Percentiles rank a stretch among this genome's conserved stretches.
Conservation (phyloP, 2,329 filamentous ascomycete genomes). For the Cadophora gregata region DNA sequence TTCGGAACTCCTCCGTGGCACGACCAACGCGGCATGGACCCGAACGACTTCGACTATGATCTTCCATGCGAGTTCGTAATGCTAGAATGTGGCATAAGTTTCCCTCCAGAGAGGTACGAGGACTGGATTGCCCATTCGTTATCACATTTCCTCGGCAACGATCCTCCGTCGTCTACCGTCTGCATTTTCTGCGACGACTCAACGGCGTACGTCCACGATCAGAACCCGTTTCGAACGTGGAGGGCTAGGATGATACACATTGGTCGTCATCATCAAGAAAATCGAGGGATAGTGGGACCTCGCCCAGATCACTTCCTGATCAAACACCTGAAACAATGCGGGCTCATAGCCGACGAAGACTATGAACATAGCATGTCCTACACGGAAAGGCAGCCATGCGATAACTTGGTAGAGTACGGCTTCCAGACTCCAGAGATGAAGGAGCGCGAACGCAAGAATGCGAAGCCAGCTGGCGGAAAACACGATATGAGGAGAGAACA, state of each 20-base stretch:
- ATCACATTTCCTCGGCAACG: conserved; percentile 45
- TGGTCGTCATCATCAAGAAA: conserved; percentile 47
- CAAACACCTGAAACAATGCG: conserved; percentile 45
- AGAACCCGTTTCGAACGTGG: conserved; percentile 36
- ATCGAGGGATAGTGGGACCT: conserved; percentile 34
- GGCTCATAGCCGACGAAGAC: conserved; percentile 42
- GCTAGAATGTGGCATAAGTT: conserved; percentile 47
- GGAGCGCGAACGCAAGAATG: neutral
- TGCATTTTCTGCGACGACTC: conserved; percentile 60
- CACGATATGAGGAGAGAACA: conserved; percentile 26
- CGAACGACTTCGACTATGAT: conserved; percentile 25
- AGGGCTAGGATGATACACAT: conserved; percentile 57
- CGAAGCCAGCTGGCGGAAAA: too few species aligned
- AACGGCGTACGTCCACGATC: too few species aligned
- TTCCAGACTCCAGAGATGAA: conserved; percentile 29
- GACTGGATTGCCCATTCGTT: conserved; percentile 56
- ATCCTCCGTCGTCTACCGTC: conserved; percentile 44
- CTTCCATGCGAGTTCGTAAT: conserved; percentile 40
- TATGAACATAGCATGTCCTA: conserved; percentile 24
- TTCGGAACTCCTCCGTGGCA: conserved; percentile 18
- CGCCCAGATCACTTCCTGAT: conserved; percentile 52
- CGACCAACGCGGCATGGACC: neutral
- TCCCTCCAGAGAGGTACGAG: conserved; percentile 47
- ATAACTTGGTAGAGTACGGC: conserved; percentile 21
- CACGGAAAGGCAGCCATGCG: conserved; percentile 32